These are phyloP conservation scores for Pseudotulostoma volvatum DNA, from an alignment of 495 filamentous ascomycete genomes.

Conservation along the genomic window DNA sequence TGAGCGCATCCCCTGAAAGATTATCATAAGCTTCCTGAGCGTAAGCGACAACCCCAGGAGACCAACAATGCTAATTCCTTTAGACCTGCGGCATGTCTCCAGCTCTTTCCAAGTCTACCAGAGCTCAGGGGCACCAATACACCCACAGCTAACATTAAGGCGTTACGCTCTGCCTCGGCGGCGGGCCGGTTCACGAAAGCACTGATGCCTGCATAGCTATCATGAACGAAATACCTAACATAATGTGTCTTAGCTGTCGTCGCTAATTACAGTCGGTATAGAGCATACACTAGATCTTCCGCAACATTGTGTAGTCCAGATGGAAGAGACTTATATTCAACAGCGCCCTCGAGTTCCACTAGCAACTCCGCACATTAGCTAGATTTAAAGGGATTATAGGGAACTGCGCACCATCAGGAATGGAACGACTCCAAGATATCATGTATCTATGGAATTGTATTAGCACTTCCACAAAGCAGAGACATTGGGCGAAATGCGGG, in stretches of 20 bases:
- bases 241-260: neutral
- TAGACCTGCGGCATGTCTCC: constrained; percentile 68
- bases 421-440: constrained; percentile 67
- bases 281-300: constrained; percentile 61
- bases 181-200: constrained; percentile 80
- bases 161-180: constrained; percentile 62
- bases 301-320: constrained; percentile 82
- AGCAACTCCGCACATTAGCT: constrained; percentile 11
- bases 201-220: constrained; percentile 73
- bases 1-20: constrained; percentile 18
- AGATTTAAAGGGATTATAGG: constrained; percentile 6
- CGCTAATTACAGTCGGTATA: neutral
- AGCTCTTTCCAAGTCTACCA: constrained; percentile 73
- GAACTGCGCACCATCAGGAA: constrained; percentile 35
- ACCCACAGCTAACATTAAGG: constrained; percentile 82
- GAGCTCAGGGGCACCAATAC: constrained; percentile 73
- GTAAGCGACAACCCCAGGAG: neutral
- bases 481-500: constrained; percentile 1
- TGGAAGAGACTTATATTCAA: constrained; percentile 89
- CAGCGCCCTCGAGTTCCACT: constrained; percentile 74
- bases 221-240: constrained; percentile 70
- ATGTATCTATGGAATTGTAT: constrained; percentile 40
- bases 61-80: constrained; percentile 56
- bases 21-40: neutral
- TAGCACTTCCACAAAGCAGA: neutral